Evolutionary conservation across 768 basidiomycete species (phyloP).

Genomic region (Lentinula boryana): DNA sequence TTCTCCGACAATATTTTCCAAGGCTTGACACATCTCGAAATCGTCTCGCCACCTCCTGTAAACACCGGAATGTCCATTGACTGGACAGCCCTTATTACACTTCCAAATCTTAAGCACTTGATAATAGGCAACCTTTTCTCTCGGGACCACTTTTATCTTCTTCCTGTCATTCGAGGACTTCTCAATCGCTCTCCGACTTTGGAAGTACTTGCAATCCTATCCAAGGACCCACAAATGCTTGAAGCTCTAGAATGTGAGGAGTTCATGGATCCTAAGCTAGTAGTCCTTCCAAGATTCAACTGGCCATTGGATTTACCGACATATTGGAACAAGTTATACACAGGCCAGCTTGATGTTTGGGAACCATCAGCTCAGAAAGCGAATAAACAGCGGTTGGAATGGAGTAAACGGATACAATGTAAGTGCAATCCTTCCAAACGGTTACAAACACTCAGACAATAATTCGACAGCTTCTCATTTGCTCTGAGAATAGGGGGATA

Average conservation of each 20-base stretch:
- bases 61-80: constrained; percentile 13
- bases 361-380: constrained; percentile 10
- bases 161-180: constrained; percentile 15
- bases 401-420: neutral
- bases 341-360: constrained; percentile 25
- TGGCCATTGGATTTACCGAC: constrained; percentile 12
- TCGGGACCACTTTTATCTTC: constrained; percentile 10
- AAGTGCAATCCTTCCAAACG: neutral
- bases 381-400: neutral
- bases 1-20: constrained; percentile 14
- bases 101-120: constrained; percentile 26
- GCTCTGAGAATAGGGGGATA: too few relatives aligned
- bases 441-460: neutral
- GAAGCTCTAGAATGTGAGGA: constrained; percentile 1
- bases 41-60: constrained; percentile 18
- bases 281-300: constrained; percentile 20
- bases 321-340: constrained; percentile 21
- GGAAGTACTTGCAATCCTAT: constrained; percentile 19
- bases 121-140: constrained; percentile 21
- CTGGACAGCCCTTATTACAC: constrained; percentile 17
- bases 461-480: neutral
- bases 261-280: constrained; percentile 17
- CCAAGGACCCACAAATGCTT: constrained; percentile 15
- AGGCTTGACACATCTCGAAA: constrained; percentile 22
- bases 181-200: constrained; percentile 14